Percentiles rank a stretch among this genome's conserved stretches.
Conservation (phyloP, 495 filamentous ascomycete genomes). For the Penicillium malachiteum region DNA sequence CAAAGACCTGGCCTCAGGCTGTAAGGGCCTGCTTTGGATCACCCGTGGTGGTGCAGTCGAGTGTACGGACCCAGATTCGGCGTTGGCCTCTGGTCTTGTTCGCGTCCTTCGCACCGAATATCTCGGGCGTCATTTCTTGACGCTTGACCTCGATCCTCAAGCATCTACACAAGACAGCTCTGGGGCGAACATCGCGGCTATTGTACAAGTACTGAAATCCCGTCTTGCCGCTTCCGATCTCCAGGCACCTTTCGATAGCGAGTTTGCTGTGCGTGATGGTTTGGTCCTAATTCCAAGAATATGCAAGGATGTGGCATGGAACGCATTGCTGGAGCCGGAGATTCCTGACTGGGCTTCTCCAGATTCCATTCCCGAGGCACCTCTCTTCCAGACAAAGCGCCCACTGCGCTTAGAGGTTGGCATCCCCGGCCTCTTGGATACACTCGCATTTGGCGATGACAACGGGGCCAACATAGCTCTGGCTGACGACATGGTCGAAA, state of each 20-base stretch:
- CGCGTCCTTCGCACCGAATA: not conserved
- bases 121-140: not conserved
- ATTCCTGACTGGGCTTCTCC: not conserved
- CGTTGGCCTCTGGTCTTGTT: not conserved
- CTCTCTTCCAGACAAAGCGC: not conserved
- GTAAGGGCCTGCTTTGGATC: not conserved
- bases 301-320: not conserved
- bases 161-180: too few relatives aligned
- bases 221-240: too few relatives aligned
- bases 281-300: too few relatives aligned
- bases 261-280: too few relatives aligned
- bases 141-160: not conserved
- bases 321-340: not conserved
- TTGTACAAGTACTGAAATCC: too few relatives aligned
- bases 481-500: conserved; percentile 15
- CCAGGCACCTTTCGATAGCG: too few relatives aligned
- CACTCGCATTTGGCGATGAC: not conserved
- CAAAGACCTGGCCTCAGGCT: too few relatives aligned
- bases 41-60: not conserved
- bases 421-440: not conserved
- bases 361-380: not conserved
- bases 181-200: too few relatives aligned
- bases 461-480: not conserved
- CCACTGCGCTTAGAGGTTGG: not conserved
- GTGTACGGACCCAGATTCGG: not conserved